These are phyloP conservation scores for Apophysomyces trapeziformis DNA, from an alignment of 371 early-diverging fungal genomes.

Conservation along the genomic window DNA sequence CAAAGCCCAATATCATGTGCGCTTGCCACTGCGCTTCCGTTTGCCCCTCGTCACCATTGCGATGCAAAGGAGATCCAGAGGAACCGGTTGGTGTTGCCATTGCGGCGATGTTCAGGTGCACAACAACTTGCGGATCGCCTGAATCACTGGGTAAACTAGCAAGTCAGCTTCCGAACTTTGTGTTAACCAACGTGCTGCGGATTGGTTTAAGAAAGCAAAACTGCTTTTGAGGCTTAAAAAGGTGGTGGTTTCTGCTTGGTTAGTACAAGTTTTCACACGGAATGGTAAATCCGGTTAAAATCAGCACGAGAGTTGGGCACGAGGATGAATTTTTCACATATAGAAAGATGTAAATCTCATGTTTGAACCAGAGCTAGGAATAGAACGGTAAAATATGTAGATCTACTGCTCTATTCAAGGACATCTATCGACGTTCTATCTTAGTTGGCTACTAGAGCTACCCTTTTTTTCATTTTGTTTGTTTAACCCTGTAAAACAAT, in stretches of 20 bases:
- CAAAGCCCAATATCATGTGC: constrained; percentile 1
- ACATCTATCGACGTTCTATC: neutral
- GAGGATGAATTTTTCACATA: neutral
- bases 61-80: neutral
- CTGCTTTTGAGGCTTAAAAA: constrained; percentile 5
- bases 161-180: neutral
- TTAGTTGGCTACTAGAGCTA: neutral
- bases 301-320: constrained; percentile 4
- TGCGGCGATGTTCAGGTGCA: constrained; percentile 11
- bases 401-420: too few species aligned
- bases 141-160: neutral
- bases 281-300: neutral
- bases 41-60: neutral
- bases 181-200: constrained; percentile 2
- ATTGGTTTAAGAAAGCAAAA: neutral
- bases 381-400: too few species aligned
- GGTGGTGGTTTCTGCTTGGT: neutral
- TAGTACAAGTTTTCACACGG: constrained; percentile 2
- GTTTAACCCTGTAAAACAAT: constrained; percentile 8
- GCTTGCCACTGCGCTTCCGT: neutral
- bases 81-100: neutral
- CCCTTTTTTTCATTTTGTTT: neutral
- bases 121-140: neutral
- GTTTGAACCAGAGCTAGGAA: too few species aligned
- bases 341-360: neutral